Conservation (phyloP, 1,284 basidiomycete species). For the Agaricales sp. region DNA sequence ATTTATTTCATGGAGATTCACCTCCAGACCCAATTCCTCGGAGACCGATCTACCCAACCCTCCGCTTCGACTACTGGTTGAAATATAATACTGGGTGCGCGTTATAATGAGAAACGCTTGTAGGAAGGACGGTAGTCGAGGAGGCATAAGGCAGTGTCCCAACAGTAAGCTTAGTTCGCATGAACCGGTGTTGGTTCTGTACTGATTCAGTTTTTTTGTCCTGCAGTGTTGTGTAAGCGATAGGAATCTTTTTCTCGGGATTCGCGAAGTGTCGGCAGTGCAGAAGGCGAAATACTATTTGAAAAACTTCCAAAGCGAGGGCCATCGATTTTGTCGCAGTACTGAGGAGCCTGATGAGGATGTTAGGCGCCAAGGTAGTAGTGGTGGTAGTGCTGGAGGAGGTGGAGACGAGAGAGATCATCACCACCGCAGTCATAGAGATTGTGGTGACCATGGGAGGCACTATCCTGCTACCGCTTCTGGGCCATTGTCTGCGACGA, state of each 20-base stretch:
- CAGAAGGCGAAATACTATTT: slow-evolving; percentile 95
- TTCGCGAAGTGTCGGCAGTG: slow-evolving; percentile 97
- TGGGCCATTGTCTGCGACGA: neutral
- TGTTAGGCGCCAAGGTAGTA: neutral
- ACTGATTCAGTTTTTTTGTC: slow-evolving; percentile 5
- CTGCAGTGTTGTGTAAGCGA: slow-evolving; percentile 80
- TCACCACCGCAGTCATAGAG: neutral
- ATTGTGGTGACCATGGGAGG: neutral
- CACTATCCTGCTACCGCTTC: neutral
- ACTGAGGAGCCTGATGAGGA: slow-evolving; percentile 66
- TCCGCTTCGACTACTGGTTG: slow-evolving; percentile 67
- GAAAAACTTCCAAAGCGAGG: slow-evolving; percentile 94
- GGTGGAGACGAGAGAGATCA: neutral
- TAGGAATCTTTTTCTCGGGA: slow-evolving; percentile 90
- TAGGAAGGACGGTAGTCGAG: slow-evolving; percentile 87
- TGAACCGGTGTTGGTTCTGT: neutral
- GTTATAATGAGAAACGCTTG: slow-evolving; percentile 99
- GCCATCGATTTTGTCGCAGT: slow-evolving; percentile 87
- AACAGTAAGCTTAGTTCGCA: slow-evolving; percentile 52
- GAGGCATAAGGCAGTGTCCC: slow-evolving; percentile 95
- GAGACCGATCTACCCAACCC: slow-evolving; percentile 66
- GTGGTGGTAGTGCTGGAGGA: neutral
- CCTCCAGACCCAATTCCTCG: slow-evolving; percentile 79
- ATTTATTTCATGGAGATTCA: slow-evolving; percentile 94
- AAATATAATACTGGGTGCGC: slow-evolving; percentile 99